A percentile compares a stretch with the other conserved stretches of the same genome.
These are phyloP conservation scores for Kondoa subrosea DNA, from an alignment of 768 basidiomycete species.

Conservation along the genomic window DNA sequence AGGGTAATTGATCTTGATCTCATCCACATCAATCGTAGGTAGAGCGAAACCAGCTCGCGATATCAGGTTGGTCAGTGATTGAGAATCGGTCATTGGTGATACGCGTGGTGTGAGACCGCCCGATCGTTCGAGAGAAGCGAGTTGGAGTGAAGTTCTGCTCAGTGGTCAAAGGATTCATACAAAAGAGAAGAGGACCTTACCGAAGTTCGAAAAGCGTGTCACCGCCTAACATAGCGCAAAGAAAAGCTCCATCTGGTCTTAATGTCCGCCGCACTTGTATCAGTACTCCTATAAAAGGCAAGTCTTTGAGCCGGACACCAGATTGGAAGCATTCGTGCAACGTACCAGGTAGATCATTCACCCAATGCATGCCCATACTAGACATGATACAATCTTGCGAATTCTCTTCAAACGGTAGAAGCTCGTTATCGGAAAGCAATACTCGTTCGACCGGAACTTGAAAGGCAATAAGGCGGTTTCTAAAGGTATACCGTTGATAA, in stretches of 20 bases:
- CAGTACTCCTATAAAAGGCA: slow-evolving; percentile 45
- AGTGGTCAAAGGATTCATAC: background rate
- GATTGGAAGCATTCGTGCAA: slow-evolving; percentile 7
- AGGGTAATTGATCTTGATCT: slow-evolving; percentile 75
- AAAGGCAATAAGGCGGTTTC: background rate
- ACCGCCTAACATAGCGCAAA: slow-evolving; percentile 87
- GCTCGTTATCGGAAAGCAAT: slow-evolving; percentile 65
- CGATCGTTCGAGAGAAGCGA: slow-evolving; percentile 82
- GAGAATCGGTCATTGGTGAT: slow-evolving; percentile 94
- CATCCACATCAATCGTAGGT: slow-evolving; percentile 87
- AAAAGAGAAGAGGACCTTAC: slow-evolving; percentile 31
- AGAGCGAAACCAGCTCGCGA: slow-evolving; percentile 82
- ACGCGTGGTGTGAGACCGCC: slow-evolving; percentile 93
- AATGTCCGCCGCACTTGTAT: slow-evolving; percentile 72
- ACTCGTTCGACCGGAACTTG: slow-evolving; percentile 62
- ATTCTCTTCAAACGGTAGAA: slow-evolving; percentile 49
- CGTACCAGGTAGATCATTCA: slow-evolving; percentile 88
- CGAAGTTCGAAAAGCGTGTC: slow-evolving; percentile 88
- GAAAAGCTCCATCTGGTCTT: slow-evolving; percentile 78
- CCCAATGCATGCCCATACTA: slow-evolving; percentile 85
- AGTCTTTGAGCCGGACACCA: background rate
- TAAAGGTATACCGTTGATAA: background rate
- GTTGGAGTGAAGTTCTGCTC: slow-evolving; percentile 66
- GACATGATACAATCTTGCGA: slow-evolving; percentile 86
- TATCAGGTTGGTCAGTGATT: slow-evolving; percentile 81